Evolutionary conservation across 2,329 filamentous ascomycete species (phyloP).

Genomic region (Xylaria sp.): DNA sequence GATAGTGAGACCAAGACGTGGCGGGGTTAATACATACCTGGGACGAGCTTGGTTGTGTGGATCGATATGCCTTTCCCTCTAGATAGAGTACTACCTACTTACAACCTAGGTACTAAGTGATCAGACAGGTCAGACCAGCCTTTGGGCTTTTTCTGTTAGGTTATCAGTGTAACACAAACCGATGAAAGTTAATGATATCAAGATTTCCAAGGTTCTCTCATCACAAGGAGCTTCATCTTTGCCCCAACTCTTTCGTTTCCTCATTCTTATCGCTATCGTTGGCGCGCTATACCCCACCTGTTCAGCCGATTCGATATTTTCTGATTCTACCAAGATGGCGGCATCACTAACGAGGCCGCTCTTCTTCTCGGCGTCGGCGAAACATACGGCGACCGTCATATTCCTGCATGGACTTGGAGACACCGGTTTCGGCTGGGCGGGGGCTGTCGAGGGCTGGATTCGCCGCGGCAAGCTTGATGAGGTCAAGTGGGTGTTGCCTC

Average conservation of each 20-base stretch:
- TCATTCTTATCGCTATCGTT: conserved; percentile 15
- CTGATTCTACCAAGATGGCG: conserved; percentile 39
- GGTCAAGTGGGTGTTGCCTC: conserved; percentile 93
- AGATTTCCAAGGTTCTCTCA: not conserved
- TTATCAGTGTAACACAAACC: not conserved
- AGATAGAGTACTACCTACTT: too few species aligned
- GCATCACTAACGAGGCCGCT: conserved; percentile 44
- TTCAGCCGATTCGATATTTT: conserved; percentile 23
- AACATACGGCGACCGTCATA: conserved; percentile 94
- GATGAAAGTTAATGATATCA: conserved; percentile 20
- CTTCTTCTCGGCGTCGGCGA: conserved; percentile 45
- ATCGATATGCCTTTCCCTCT: not conserved
- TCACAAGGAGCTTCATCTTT: not conserved
- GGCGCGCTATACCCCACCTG: conserved; percentile 8
- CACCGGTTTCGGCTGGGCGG: conserved; percentile 80
- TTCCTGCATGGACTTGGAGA: conserved; percentile 94
- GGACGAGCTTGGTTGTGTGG: conserved; percentile 2
- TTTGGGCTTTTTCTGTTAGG: not conserved
- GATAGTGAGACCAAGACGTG: not conserved
- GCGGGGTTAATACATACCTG: conserved; percentile 9
- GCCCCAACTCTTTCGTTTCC: not conserved
- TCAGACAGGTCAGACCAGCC: not conserved
- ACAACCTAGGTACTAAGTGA: too few species aligned
- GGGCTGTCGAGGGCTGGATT: conserved; percentile 88
- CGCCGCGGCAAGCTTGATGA: conserved; percentile 82